Percentiles rank a stretch among this genome's conserved stretches.
phyloP scores from a whole-genome alignment of 192 early-diverging fungal species.

The Mortierella alpina region DNA sequence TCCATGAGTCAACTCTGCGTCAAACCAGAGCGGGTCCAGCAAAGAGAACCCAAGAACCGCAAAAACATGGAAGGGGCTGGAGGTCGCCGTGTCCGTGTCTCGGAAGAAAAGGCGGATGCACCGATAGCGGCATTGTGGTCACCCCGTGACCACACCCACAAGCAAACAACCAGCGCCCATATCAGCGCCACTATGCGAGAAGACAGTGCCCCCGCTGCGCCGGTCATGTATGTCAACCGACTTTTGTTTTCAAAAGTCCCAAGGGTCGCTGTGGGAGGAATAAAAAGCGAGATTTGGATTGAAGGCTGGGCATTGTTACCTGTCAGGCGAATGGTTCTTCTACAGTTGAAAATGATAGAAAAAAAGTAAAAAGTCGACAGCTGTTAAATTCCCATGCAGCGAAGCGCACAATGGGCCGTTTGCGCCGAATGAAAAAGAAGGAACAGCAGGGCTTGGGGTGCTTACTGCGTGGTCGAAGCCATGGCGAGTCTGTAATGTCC shows the following conservation, averaged over 20 bases:
- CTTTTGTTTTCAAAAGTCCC: too few relatives aligned
- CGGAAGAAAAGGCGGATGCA: too few relatives aligned
- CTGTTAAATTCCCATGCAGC: background rate
- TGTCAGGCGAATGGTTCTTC: conserved; percentile 45
- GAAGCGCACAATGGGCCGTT: background rate
- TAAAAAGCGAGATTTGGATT: background rate
- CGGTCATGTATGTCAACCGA: too few relatives aligned
- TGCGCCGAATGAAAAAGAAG: background rate
- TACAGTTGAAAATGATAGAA: background rate
- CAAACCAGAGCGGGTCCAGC: too few relatives aligned
- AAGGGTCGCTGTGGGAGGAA: background rate
- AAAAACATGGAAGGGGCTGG: too few relatives aligned
- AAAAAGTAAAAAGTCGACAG: background rate
- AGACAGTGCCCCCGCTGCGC: too few relatives aligned
- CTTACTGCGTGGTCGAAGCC: conserved; percentile 9
- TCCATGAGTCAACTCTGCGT: too few relatives aligned
- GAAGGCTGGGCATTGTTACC: conserved; percentile 24
- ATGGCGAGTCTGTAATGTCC: background rate
- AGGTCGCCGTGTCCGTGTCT: too few relatives aligned
- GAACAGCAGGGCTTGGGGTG: background rate
- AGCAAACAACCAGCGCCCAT: background rate
- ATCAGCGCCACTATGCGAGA: too few relatives aligned
- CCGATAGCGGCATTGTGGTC: background rate
- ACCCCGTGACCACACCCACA: background rate
- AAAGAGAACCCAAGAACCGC: too few relatives aligned